Conservation (phyloP, 352 stramenopile genomes). For the Pythium dissimile region DNA sequence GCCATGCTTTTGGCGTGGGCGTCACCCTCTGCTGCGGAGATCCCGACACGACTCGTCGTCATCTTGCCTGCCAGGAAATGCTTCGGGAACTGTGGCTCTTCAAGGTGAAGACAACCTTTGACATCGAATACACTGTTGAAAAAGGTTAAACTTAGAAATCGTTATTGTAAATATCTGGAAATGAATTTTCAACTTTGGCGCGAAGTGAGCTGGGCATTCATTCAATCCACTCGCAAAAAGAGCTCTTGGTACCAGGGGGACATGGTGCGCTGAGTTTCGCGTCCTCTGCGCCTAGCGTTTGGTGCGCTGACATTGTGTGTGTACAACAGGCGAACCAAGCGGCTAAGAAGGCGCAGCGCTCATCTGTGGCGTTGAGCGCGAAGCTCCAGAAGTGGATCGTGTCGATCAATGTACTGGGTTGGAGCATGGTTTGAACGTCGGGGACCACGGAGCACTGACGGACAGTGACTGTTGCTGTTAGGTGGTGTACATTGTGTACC, state of each 20-base stretch:
- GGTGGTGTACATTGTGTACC: slow-evolving; percentile 71
- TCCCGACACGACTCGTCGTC: slow-evolving; percentile 13
- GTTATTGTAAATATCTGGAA: not conserved
- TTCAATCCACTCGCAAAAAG: too few species aligned
- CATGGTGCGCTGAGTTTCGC: not conserved
- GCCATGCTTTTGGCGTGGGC: not conserved
- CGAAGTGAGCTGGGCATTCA: too few species aligned
- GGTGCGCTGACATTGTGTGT: not conserved
- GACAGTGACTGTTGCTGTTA: slow-evolving; percentile 4
- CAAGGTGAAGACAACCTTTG: slow-evolving; percentile 1
- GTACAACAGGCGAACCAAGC: slow-evolving; percentile 69
- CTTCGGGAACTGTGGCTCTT: slow-evolving; percentile 10
- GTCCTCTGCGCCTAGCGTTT: not conserved
- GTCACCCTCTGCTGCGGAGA: not conserved
- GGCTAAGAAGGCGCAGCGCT: slow-evolving; percentile 78
- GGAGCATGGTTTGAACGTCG: not conserved
- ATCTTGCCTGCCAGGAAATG: not conserved
- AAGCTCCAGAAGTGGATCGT: slow-evolving; percentile 78
- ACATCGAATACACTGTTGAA: not conserved
- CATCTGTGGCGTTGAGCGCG: slow-evolving; percentile 63
- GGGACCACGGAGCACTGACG: too few species aligned
- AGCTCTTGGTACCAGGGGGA: too few species aligned
- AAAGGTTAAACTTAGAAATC: not conserved
- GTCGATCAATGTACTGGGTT: slow-evolving; percentile 54
- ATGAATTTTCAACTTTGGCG: too few species aligned